Percentiles rank a stretch among this genome's conserved stretches.
Conservation (phyloP, 1,284 basidiomycete genomes). For the Leccinum ponderosum region DNA sequence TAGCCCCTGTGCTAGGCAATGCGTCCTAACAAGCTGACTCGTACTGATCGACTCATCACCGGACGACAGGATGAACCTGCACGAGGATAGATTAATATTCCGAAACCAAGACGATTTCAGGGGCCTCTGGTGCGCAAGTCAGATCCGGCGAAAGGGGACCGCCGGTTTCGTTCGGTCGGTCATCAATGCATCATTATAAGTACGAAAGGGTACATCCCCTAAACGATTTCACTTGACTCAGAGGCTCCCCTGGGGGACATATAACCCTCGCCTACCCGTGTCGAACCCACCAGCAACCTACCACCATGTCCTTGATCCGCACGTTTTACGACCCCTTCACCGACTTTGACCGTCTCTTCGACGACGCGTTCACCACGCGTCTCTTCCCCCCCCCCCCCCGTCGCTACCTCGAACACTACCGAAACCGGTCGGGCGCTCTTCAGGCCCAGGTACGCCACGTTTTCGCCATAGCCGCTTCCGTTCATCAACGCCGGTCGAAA, state of each 20-base stretch:
- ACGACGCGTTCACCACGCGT: constrained; percentile 42
- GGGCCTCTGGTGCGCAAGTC: too few species aligned
- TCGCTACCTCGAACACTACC: not conserved
- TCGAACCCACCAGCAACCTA: not conserved
- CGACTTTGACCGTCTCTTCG: constrained; percentile 51
- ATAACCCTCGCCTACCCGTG: not conserved
- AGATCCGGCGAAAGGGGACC: too few species aligned
- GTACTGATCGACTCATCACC: too few species aligned
- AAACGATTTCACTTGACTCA: not conserved
- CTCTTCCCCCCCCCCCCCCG: constrained; percentile 16
- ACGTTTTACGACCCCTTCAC: constrained; percentile 52
- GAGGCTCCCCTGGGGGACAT: not conserved
- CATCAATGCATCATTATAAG: too few species aligned
- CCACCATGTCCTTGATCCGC: constrained; percentile 34
- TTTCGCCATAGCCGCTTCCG: not conserved
- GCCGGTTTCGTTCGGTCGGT: too few species aligned
- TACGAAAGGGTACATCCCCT: not conserved
- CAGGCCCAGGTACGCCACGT: constrained; percentile 27
- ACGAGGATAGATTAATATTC: too few species aligned
- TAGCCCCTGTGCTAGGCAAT: too few species aligned
- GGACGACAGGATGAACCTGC: too few species aligned
- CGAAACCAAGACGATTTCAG: too few species aligned
- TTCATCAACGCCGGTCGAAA: not conserved
- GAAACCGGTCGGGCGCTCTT: constrained; percentile 19
- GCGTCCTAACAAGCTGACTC: too few species aligned